A percentile compares a stretch with the other conserved stretches of the same genome.
These are phyloP conservation scores for Saccharomycopsis sp. DNA, from an alignment of 805 yeast genomes.

Conservation along the genomic window DNA sequence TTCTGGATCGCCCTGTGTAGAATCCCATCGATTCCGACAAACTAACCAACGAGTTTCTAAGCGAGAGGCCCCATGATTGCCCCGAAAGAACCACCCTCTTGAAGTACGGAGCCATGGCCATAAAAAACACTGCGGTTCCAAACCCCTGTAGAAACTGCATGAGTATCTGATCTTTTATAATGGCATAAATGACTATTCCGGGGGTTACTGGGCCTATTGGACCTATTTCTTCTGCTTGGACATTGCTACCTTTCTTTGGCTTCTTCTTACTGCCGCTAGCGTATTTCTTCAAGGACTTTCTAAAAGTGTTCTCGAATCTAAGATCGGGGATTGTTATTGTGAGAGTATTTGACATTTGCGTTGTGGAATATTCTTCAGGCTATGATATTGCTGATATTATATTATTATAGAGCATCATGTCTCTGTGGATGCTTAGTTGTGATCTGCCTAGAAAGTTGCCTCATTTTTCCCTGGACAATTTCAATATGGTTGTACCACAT, in stretches of 20 bases:
- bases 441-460: too few species aligned
- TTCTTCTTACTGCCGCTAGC: conserved; percentile 13
- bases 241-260: conserved; percentile 19
- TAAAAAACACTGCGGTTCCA: conserved; percentile 19
- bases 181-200: conserved; percentile 38
- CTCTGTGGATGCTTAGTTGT: too few species aligned
- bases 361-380: too few species aligned
- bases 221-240: conserved; percentile 4
- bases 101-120: conserved; percentile 14
- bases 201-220: conserved; percentile 40
- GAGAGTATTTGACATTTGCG: conserved; percentile 21
- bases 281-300: conserved; percentile 30
- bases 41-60: not conserved
- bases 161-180: conserved; percentile 46
- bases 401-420: too few species aligned
- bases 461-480: too few species aligned
- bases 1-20: not conserved
- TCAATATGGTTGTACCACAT: too few species aligned
- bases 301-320: conserved; percentile 59
- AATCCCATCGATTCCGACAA: not conserved
- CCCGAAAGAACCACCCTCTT: conserved; percentile 12
- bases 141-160: conserved; percentile 58
- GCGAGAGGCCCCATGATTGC: conserved; percentile 10
- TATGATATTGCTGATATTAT: too few species aligned
- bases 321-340: conserved; percentile 48